phyloP scores from a whole-genome alignment of 192 early-diverging fungal genomes.

The Paraglomus brasilianum region DNA sequence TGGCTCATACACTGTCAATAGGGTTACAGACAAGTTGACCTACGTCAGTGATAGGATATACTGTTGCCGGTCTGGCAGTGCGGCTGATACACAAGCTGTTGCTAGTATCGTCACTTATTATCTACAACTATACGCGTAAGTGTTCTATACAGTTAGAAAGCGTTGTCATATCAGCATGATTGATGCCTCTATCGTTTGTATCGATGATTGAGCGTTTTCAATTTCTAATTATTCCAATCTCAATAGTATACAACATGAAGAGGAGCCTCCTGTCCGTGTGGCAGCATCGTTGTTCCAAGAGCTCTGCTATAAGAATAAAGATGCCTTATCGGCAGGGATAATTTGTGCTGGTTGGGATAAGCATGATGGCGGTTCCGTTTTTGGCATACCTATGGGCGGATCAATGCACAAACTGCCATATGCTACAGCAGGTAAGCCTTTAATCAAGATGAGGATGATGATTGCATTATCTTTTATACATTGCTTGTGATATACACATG shows the following conservation, averaged over 20 bases:
- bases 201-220: background rate
- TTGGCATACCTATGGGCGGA: slow-evolving; percentile 89
- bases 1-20: slow-evolving; percentile 94
- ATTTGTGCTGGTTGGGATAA: slow-evolving; percentile 99
- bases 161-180: background rate
- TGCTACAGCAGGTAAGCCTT: slow-evolving; percentile 73
- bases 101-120: slow-evolving; percentile 98
- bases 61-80: slow-evolving; percentile 96
- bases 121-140: slow-evolving; percentile 86
- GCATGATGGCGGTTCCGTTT: slow-evolving; percentile 83
- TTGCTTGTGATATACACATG: background rate
- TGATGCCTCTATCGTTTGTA: slow-evolving; percentile 13
- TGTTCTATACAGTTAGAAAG: background rate
- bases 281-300: slow-evolving; percentile 93
- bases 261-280: slow-evolving; percentile 79
- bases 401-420: slow-evolving; percentile 89
- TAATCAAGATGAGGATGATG: background rate
- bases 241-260: slow-evolving; percentile 76
- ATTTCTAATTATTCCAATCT: background rate
- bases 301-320: slow-evolving; percentile 93
- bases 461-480: too few species aligned
- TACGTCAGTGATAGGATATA: slow-evolving; percentile 93
- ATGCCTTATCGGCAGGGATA: slow-evolving; percentile 83
- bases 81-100: slow-evolving; percentile 98
- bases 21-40: slow-evolving; percentile 98